A percentile compares a stretch with the other conserved stretches of the same genome.
Evolutionary conservation across 257 asterid species (phyloP).

Genomic region (Anisodus acutangulus): DNA sequence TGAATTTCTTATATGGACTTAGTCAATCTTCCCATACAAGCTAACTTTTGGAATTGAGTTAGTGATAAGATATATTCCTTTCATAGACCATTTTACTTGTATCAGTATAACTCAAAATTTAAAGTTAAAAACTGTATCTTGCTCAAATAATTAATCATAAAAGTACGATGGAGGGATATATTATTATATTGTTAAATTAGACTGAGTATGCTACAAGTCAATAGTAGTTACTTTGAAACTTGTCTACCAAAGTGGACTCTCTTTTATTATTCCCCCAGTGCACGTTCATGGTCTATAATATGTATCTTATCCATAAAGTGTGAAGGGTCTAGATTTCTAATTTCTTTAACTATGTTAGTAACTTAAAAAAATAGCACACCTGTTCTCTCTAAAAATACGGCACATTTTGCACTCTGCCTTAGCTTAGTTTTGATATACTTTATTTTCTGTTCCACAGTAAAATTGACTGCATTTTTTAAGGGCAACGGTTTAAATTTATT

Average conservation of each 20-base stretch:
- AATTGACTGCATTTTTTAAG: no score
- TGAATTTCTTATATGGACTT: no score
- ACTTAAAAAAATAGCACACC: not conserved
- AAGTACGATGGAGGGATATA: not conserved
- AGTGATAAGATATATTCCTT: no score
- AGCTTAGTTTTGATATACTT: no score
- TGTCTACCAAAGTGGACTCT: conserved; percentile 20
- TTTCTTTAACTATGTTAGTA: not conserved
- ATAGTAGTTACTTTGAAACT: not conserved
- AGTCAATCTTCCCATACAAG: no score
- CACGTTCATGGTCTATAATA: not conserved
- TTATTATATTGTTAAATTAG: not conserved
- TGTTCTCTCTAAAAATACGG: no score
- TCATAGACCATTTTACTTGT: no score
- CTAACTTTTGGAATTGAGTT: no score
- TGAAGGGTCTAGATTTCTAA: not conserved
- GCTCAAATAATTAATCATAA: not conserved
- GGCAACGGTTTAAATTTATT: no score
- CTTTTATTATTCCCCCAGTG: not conserved
- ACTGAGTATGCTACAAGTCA: not conserved
- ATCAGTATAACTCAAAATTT: not conserved
- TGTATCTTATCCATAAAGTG: no score
- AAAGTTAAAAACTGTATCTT: not conserved
- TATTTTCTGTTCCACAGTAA: no score
- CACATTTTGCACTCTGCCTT: no score